A percentile compares a stretch with the other conserved stretches of the same genome.
phyloP scores from a whole-genome alignment of 495 filamentous ascomycete genomes.

The Talaromyces borbonicus region DNA sequence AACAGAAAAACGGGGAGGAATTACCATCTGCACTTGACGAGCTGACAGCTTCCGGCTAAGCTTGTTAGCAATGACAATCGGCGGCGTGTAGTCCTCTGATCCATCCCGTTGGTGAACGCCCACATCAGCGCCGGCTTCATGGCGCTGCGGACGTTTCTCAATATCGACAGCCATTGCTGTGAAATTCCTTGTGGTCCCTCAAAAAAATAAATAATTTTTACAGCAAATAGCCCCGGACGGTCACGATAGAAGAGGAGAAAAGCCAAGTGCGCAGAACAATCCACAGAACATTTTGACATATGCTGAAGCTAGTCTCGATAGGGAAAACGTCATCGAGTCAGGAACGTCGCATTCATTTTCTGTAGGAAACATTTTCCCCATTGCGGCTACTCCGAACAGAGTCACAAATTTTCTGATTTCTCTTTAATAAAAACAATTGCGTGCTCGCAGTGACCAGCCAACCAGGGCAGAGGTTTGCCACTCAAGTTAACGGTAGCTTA shows the following conservation, averaged over 20 bases:
- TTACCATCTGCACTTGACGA: conserved; percentile 54
- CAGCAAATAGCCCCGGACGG: not conserved
- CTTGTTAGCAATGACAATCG: conserved; percentile 2
- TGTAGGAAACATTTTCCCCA: too few species aligned
- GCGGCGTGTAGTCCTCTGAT: not conserved
- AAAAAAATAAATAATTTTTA: too few species aligned
- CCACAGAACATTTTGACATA: not conserved
- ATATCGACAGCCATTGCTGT: not conserved
- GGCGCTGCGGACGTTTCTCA: conserved; percentile 1
- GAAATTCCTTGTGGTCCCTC: too few species aligned
- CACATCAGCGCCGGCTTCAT: not conserved
- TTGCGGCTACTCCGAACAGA: not conserved
- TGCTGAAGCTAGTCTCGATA: conserved; percentile 1
- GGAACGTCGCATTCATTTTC: too few species aligned
- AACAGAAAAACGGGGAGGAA: too few species aligned
- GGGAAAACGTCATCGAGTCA: not conserved
- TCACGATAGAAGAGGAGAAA: not conserved
- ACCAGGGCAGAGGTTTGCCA: not conserved
- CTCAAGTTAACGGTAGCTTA: not conserved
- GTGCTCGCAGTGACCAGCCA: conserved; percentile 1
- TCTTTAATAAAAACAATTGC: conserved; percentile 3
- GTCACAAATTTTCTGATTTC: not conserved
- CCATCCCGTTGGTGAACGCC: not conserved
- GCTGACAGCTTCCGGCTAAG: conserved; percentile 11
- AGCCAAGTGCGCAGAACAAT: too few species aligned